Percentiles rank a stretch among this genome's conserved stretches.
Evolutionary conservation across 2,329 filamentous ascomycete species (phyloP).

Genomic region (Tolypocladium guangdongense): DNA sequence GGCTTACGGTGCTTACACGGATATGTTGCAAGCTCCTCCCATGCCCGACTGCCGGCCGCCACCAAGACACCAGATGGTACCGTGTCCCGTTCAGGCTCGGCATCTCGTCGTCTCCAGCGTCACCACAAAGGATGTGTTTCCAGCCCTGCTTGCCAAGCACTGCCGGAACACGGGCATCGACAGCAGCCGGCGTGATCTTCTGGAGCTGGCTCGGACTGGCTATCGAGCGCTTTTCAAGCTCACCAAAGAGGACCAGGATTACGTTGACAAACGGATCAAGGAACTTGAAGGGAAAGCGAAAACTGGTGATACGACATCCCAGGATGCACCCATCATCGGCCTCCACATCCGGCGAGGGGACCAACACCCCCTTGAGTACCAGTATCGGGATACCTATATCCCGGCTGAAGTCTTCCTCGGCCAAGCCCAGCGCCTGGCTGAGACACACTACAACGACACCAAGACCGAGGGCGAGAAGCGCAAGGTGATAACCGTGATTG

Average conservation of each 20-base stretch:
- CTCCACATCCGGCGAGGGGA: conserved; percentile 76
- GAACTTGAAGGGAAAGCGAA: conserved; percentile 40
- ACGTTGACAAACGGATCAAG: conserved; percentile 48
- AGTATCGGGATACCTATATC: conserved; percentile 69
- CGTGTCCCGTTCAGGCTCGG: conserved; percentile 64
- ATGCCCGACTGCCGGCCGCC: conserved; percentile 57
- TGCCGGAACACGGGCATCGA: conserved; percentile 12
- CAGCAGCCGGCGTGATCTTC: conserved; percentile 41
- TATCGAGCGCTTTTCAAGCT: conserved; percentile 68
- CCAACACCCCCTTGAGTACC: conserved; percentile 62
- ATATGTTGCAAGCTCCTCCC: conserved; percentile 61
- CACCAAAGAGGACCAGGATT: conserved; percentile 50
- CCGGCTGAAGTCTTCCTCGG: conserved; percentile 59
- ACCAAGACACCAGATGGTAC: conserved; percentile 63
- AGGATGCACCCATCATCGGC: conserved; percentile 41
- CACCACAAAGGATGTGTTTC: conserved; percentile 55
- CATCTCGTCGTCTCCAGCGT: conserved; percentile 66
- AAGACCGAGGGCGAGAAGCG: conserved; percentile 23
- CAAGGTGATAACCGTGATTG: conserved; percentile 48
- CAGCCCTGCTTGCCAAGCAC: conserved; percentile 33
- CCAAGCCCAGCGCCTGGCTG: conserved; percentile 44
- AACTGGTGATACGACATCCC: conserved; percentile 26
- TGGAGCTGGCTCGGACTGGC: conserved; percentile 55
- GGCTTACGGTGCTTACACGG: conserved; percentile 66
- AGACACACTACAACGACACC: conserved; percentile 33